phyloP scores from a whole-genome alignment of 352 stramenopile genomes.

The Phytophthora litchii region DNA sequence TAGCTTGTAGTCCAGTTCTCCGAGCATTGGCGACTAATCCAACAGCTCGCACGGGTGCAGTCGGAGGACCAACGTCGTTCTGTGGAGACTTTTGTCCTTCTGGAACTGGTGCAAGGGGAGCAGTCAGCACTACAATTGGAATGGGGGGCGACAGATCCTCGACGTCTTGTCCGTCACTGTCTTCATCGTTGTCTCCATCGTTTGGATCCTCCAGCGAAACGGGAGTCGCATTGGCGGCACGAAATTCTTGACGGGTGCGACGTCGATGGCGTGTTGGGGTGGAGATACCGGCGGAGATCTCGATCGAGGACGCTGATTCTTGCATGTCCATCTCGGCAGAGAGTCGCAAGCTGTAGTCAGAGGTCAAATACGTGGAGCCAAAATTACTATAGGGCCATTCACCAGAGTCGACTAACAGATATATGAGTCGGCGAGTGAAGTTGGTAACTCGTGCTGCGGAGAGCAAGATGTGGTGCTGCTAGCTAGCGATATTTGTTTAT shows the following conservation, averaged over 20 bases:
- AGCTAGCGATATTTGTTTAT: no score
- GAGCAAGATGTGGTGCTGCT: no score
- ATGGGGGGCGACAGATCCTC: conserved; percentile 13
- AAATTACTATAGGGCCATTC: no score
- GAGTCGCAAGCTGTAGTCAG: neutral
- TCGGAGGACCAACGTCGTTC: neutral
- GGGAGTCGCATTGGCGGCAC: neutral
- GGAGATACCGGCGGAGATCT: conserved; percentile 21
- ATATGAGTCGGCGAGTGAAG: no score
- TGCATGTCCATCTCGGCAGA: conserved; percentile 13
- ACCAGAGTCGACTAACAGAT: no score
- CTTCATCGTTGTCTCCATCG: conserved; percentile 27
- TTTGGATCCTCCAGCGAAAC: conserved; percentile 27
- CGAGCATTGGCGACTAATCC: conserved; percentile 25
- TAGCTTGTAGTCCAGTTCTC: conserved; percentile 24
- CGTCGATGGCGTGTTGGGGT: conserved; percentile 24
- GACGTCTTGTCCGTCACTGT: conserved; percentile 19
- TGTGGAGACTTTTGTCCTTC: conserved; percentile 7
- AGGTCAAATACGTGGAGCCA: no score
- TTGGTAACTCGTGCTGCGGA: no score
- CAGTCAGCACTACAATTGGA: conserved; percentile 12
- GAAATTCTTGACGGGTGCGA: conserved; percentile 19
- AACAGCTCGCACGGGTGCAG: conserved; percentile 23
- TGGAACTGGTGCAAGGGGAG: conserved; percentile 12
- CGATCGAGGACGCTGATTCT: conserved; percentile 17